A percentile compares a stretch with the other conserved stretches of the same genome.
Evolutionary conservation across 2,329 filamentous ascomycete species (phyloP).

Genomic region (Cladorrhinum sp.): DNA sequence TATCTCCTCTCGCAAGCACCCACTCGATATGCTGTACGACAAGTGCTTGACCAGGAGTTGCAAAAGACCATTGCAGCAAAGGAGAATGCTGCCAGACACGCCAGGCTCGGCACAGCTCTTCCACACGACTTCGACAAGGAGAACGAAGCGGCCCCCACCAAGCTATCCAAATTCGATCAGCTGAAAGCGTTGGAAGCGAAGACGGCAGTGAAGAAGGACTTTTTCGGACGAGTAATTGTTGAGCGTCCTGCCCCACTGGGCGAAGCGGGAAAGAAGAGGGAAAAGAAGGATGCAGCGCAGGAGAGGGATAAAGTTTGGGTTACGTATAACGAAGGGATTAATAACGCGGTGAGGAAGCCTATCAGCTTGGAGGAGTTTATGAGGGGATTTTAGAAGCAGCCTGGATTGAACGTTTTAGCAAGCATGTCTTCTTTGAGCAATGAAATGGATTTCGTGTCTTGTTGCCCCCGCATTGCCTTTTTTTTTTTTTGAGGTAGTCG

Average conservation of each 20-base stretch:
- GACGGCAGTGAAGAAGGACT: slow-evolving; percentile 65
- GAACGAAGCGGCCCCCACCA: slow-evolving; percentile 26
- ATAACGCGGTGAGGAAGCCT: slow-evolving; percentile 88
- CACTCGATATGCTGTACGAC: slow-evolving; percentile 86
- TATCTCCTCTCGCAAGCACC: slow-evolving; percentile 59
- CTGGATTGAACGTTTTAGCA: too few species aligned
- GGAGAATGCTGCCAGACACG: slow-evolving; percentile 63
- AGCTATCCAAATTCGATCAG: not conserved
- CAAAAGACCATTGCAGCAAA: slow-evolving; percentile 67
- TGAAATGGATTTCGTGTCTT: not conserved
- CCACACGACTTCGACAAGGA: slow-evolving; percentile 39
- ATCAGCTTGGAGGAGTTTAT: slow-evolving; percentile 78
- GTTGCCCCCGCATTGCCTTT: too few species aligned
- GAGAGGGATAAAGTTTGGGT: slow-evolving; percentile 66
- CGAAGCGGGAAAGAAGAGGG: slow-evolving; percentile 30
- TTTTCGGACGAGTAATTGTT: slow-evolving; percentile 74
- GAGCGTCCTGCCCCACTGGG: slow-evolving; percentile 35
- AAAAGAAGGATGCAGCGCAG: slow-evolving; percentile 41
- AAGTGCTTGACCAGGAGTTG: slow-evolving; percentile 90
- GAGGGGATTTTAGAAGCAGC: slow-evolving; percentile 48
- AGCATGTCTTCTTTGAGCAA: not conserved
- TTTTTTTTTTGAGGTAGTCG: too few species aligned
- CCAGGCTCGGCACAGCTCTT: slow-evolving; percentile 49
- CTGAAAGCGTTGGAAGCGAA: slow-evolving; percentile 34
- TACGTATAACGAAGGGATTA: slow-evolving; percentile 84